Percentiles rank a stretch among this genome's conserved stretches.
These are phyloP conservation scores for Boletus subcaerulescens DNA, from an alignment of 768 basidiomycete genomes.

Conservation along the genomic window DNA sequence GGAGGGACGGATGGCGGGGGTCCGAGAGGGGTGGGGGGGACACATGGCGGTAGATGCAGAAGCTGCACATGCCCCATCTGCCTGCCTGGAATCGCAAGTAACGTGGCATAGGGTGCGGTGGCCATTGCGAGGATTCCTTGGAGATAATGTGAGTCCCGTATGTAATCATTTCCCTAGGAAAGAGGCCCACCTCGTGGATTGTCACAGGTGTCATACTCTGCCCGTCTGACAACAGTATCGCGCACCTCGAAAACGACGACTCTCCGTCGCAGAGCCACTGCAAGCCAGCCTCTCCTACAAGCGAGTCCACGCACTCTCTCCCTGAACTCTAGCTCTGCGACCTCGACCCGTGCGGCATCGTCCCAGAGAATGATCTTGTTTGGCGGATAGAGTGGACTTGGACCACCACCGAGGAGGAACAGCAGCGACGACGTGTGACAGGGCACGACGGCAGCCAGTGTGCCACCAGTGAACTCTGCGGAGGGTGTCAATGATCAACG, in stretches of 20 bases:
- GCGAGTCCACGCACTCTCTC: slow-evolving; percentile 78
- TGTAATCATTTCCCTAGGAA: slow-evolving; percentile 4
- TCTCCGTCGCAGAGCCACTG: slow-evolving; percentile 73
- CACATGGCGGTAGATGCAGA: slow-evolving; percentile 79
- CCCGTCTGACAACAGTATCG: slow-evolving; percentile 57
- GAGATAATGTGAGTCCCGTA: not conserved
- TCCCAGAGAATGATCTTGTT: slow-evolving; percentile 94
- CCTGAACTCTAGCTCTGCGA: slow-evolving; percentile 86
- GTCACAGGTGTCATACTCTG: slow-evolving; percentile 85
- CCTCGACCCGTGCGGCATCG: slow-evolving; percentile 69
- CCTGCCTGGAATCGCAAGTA: slow-evolving; percentile 82
- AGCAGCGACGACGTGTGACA: slow-evolving; percentile 79
- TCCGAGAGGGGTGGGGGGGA: slow-evolving; percentile 51
- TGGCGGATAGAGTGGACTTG: slow-evolving; percentile 84
- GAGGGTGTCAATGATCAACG: slow-evolving; percentile 17
- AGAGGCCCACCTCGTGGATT: slow-evolving; percentile 67
- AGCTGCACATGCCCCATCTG: slow-evolving; percentile 89
- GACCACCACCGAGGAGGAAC: slow-evolving; percentile 84
- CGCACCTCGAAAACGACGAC: slow-evolving; percentile 77
- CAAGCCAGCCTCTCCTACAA: slow-evolving; percentile 81
- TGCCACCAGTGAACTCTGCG: slow-evolving; percentile 75
- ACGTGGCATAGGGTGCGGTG: slow-evolving; percentile 69
- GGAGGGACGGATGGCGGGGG: slow-evolving; percentile 54
- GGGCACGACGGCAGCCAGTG: slow-evolving; percentile 72
- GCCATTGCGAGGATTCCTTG: slow-evolving; percentile 80